phyloP scores from a whole-genome alignment of 2,329 filamentous ascomycete genomes.

The Colletotrichum endophyticum region DNA sequence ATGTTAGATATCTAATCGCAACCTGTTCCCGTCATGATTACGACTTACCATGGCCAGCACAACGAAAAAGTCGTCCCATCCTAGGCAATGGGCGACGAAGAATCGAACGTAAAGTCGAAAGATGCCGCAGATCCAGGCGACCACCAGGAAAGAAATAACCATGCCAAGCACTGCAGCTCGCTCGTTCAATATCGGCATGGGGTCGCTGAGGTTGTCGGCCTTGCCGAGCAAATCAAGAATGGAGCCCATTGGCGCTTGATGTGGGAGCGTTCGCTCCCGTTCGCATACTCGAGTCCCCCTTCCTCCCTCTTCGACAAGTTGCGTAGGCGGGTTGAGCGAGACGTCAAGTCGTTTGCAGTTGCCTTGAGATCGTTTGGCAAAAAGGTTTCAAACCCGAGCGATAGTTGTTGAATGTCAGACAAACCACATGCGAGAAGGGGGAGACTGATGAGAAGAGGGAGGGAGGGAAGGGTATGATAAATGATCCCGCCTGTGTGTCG shows the following conservation, averaged over 20 bases:
- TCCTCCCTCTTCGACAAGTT: not conserved
- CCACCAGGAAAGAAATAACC: slow-evolving; percentile 20
- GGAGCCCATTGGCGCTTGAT: slow-evolving; percentile 9
- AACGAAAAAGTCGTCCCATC: slow-evolving; percentile 24
- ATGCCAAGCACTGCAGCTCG: slow-evolving; percentile 16
- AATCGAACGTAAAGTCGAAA: slow-evolving; percentile 23
- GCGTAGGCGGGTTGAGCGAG: not conserved
- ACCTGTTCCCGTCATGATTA: not conserved
- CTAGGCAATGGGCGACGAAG: slow-evolving; percentile 10
- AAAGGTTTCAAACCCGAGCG: not conserved
- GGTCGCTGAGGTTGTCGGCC: slow-evolving; percentile 22
- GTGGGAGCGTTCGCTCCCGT: not conserved
- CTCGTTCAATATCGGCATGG: slow-evolving; percentile 17
- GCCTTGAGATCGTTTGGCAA: not conserved
- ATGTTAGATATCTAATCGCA: not conserved
- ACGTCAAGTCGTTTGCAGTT: not conserved
- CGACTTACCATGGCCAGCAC: slow-evolving; percentile 16
- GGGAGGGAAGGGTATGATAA: not conserved
- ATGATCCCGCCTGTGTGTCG: not conserved
- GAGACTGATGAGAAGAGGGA: not conserved
- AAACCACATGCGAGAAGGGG: not conserved
- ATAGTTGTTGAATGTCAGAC: not conserved
- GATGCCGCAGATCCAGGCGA: slow-evolving; percentile 17
- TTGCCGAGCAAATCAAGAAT: slow-evolving; percentile 21
- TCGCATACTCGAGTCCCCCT: not conserved